Base-by-base conservation (phyloP, 352 stramenopile genomes). In the Phytophthora multivora region DNA sequence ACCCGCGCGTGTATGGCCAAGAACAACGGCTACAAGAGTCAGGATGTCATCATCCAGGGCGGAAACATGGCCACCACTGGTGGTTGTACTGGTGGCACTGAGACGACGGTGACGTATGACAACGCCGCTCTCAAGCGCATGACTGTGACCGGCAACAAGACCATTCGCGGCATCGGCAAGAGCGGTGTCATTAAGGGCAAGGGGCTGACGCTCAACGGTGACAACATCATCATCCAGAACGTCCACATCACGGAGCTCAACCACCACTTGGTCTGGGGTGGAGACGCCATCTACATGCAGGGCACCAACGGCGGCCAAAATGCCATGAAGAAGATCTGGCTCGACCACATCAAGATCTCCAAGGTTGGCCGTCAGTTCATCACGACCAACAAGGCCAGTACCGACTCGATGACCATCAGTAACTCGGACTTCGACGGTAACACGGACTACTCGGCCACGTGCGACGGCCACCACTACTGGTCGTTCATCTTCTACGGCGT, bases 391-490 rank as follows among this genome's bases (percentile, higher is more conserved):
- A 61, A 51, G 39, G 69, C 62, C 0, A 63, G 70, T 12, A 51
- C 59, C 3, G 62, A 66, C 26, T 77, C 63, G 18, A 52, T 82
- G 52, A 85, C 76, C 12, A 75, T 85, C 63, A 80, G 70, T 60
- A 80, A 82, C 68, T 79, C 59, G 19, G 39, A 46, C 18, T 46
- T 46, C 18, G 39, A 46, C 16, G 39, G 39, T 3, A 46, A 61
- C 59, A 82, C 75, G 2, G 18, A 54, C n/a, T 85, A 68, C 51
- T 81, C 71, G 8, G 55, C 74, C 1, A 55, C 72, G 38, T 85
- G 76, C 35, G 72, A 85, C 31, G 71, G 71, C 21, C 72, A 66
- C 56, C 75, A 85, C 57, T 85, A 85, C 66, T 85, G 75, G 75
- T 67, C 49, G 0, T 75, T 79, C 52, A 67, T 82, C 46, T 70